A percentile compares a stretch with the other conserved stretches of the same genome.
These are phyloP conservation scores for Penicillium manginii DNA, from an alignment of 495 filamentous ascomycete species.

Conservation along the genomic window DNA sequence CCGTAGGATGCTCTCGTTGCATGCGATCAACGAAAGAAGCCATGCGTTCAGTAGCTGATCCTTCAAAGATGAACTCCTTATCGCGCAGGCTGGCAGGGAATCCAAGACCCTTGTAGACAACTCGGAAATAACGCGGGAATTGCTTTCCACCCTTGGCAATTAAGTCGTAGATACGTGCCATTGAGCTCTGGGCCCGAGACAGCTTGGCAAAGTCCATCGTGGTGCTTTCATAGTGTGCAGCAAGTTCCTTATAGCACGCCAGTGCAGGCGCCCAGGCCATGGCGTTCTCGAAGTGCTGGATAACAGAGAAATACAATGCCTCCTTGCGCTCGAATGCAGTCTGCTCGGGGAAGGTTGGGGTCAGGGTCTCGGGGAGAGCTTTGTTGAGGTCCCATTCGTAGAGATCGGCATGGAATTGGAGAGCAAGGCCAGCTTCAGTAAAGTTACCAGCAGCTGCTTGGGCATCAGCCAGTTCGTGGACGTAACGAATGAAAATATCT, in stretches of 20 bases:
- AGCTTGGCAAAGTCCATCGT: slow-evolving; percentile 92
- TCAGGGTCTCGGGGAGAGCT: slow-evolving; percentile 66
- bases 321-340: slow-evolving; percentile 93
- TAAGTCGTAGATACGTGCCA: slow-evolving; percentile 90
- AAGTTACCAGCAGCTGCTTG: slow-evolving; percentile 77
- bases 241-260: slow-evolving; percentile 88
- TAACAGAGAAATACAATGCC: slow-evolving; percentile 88
- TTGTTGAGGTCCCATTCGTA: slow-evolving; percentile 86
- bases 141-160: slow-evolving; percentile 78
- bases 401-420: slow-evolving; percentile 88
- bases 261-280: slow-evolving; percentile 90
- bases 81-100: slow-evolving; percentile 81
- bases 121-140: slow-evolving; percentile 87
- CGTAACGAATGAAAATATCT: slow-evolving; percentile 95
- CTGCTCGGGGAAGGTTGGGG: slow-evolving; percentile 80
- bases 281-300: slow-evolving; percentile 91
- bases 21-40: slow-evolving; percentile 87
- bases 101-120: slow-evolving; percentile 87
- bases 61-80: slow-evolving; percentile 93
- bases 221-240: slow-evolving; percentile 83
- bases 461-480: slow-evolving; percentile 85
- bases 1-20: slow-evolving; percentile 87
- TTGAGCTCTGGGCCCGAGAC: slow-evolving; percentile 83
- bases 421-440: slow-evolving; percentile 88
- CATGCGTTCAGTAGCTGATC: slow-evolving; percentile 72